Conservation (phyloP, 768 basidiomycete species). For the Albatrellus ellisii region DNA sequence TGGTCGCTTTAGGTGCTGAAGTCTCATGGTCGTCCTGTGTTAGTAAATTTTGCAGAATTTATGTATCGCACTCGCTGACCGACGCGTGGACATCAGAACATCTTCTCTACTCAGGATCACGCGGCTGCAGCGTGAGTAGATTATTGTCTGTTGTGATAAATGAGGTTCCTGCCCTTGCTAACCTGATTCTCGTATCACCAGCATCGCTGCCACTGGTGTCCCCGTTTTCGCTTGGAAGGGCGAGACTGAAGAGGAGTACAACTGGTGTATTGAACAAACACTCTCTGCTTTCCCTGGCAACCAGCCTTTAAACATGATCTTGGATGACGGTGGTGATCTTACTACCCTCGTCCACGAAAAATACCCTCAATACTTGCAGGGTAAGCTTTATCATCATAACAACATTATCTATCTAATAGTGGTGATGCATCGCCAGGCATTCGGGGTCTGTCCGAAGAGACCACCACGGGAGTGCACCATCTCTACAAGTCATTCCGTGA, state of each 20-base stretch:
- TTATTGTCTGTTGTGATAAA: neutral
- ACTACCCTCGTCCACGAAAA: slow-evolving; percentile 94
- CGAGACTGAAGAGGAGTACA: slow-evolving; percentile 97
- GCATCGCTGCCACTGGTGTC: slow-evolving; percentile 95
- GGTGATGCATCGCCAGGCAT: slow-evolving; percentile 38
- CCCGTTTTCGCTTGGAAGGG: slow-evolving; percentile 99
- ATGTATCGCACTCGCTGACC: too few relatives aligned
- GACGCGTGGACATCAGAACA: slow-evolving; percentile 52
- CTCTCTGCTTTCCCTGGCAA: slow-evolving; percentile 77
- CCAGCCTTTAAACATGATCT: slow-evolving; percentile 91
- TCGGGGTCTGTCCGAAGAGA: slow-evolving; percentile 95
- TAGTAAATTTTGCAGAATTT: slow-evolving; percentile 19
- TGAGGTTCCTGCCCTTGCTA: slow-evolving; percentile 2
- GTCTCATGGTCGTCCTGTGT: slow-evolving; percentile 99
- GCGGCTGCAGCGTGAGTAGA: slow-evolving; percentile 83
- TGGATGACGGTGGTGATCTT: slow-evolving; percentile 97
- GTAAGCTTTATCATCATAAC: slow-evolving; percentile 23
- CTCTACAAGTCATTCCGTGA: slow-evolving; percentile 97
- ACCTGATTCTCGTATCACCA: too few relatives aligned
- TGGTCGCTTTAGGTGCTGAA: slow-evolving; percentile 89
- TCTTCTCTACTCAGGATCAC: slow-evolving; percentile 99
- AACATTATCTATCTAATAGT: neutral
- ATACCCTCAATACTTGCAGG: slow-evolving; percentile 77
- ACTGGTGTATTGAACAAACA: slow-evolving; percentile 97
- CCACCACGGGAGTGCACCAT: slow-evolving; percentile 99